Evolutionary conservation across 345 rosid genomes (phyloP).

Genomic region (Rubroshorea leprosula): DNA sequence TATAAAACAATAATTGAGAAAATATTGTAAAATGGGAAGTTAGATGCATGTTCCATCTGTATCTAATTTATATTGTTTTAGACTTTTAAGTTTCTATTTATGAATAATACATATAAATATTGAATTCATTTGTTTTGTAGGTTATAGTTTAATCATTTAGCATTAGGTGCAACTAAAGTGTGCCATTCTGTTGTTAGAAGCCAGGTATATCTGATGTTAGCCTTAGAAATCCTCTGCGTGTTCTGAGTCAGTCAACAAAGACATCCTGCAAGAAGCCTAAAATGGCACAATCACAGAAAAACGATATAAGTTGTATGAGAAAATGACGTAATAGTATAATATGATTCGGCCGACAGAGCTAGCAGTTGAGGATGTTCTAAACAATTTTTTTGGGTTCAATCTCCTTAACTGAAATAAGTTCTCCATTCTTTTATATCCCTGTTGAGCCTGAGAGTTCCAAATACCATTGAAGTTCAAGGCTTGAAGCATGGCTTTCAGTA

Average conservation of each 20-base stretch:
- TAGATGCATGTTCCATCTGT: not conserved
- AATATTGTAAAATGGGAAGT: not conserved
- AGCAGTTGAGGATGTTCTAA: not conserved
- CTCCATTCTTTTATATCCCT: not conserved
- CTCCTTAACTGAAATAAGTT: not conserved
- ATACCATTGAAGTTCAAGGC: not conserved
- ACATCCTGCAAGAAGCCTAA: not conserved
- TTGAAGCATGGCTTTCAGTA: conserved; percentile 5
- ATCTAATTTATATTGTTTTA: too few species aligned
- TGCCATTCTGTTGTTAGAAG: not conserved
- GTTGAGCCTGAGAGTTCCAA: not conserved
- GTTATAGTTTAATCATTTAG: not conserved
- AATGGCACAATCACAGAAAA: not conserved
- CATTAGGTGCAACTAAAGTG: too few species aligned
- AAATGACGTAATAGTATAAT: conserved; percentile 3
- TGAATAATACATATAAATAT: too few species aligned
- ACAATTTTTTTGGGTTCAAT: not conserved
- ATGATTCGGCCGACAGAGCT: not conserved
- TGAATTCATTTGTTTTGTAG: not conserved
- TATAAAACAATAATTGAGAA: not conserved
- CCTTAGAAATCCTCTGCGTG: not conserved
- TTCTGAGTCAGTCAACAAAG: not conserved
- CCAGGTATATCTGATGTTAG: not conserved
- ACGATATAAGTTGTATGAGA: not conserved
- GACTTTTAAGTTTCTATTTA: too few species aligned